Conservation (phyloP, 2,329 filamentous ascomycete species). For the Colletotrichum destructivum region DNA sequence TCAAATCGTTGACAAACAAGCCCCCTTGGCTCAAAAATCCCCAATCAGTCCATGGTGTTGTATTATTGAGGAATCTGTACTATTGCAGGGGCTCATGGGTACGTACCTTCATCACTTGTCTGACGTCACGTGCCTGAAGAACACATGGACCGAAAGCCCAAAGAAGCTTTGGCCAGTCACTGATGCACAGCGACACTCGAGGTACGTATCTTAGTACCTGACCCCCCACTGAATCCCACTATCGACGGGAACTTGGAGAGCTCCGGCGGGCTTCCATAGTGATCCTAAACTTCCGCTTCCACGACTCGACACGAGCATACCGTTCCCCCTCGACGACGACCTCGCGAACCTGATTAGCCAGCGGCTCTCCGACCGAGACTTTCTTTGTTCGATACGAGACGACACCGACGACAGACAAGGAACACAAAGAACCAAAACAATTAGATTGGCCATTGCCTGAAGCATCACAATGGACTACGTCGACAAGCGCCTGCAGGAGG, state of each 20-base stretch:
- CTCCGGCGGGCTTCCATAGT: constrained; percentile 14
- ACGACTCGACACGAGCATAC: too few relatives aligned
- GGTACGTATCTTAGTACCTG: not conserved
- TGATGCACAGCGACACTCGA: constrained; percentile 1
- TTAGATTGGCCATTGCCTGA: not conserved
- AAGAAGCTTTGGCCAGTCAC: not conserved
- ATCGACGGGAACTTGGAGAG: constrained; percentile 35
- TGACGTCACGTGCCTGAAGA: not conserved
- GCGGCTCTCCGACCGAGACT: not conserved
- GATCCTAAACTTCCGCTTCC: too few relatives aligned
- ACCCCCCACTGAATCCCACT: not conserved
- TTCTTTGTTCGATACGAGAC: not conserved
- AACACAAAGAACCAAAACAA: not conserved
- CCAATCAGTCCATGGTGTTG: too few relatives aligned
- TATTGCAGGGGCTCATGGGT: not conserved
- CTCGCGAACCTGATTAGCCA: not conserved
- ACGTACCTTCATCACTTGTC: too few relatives aligned
- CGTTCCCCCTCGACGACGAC: not conserved
- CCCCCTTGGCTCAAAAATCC: too few relatives aligned
- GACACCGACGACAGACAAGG: not conserved
- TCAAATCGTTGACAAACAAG: too few relatives aligned
- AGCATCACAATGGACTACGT: constrained; percentile 68
- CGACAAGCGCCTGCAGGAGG: constrained; percentile 68
- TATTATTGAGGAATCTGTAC: too few relatives aligned
- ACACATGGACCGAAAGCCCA: not conserved